Evolutionary conservation across 768 basidiomycete genomes (phyloP).

Genomic region (Xerocomellus amylosporus): DNA sequence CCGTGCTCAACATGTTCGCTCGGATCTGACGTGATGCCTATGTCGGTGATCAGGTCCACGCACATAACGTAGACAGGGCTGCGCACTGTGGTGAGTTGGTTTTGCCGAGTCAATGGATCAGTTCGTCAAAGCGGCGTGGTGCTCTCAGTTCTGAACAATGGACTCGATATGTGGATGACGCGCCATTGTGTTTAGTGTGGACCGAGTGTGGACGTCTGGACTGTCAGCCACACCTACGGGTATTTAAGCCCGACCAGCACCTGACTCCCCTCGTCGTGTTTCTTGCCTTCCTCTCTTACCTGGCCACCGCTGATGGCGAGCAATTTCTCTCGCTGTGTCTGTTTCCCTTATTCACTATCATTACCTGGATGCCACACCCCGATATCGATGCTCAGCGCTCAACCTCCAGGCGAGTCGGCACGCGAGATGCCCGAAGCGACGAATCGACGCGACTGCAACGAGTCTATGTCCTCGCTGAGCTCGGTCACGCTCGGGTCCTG

Average conservation of each 20-base stretch:
- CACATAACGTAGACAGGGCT: background rate
- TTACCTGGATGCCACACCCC: background rate
- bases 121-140: background rate
- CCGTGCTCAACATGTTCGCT: too few species aligned
- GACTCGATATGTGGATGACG: background rate
- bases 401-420: background rate
- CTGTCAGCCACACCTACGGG: constrained; percentile 9
- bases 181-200: background rate
- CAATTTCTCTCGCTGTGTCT: background rate
- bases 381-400: background rate
- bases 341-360: background rate
- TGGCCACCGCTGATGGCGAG: background rate
- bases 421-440: background rate
- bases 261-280: background rate
- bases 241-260: constrained; percentile 8
- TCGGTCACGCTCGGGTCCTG: background rate
- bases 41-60: too few species aligned
- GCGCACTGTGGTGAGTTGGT: background rate
- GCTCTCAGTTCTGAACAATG: background rate
- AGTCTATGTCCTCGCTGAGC: background rate
- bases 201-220: background rate
- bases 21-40: too few species aligned
- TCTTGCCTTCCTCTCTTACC: background rate
- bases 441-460: background rate
- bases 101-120: constrained; percentile 1